Base-by-base conservation (phyloP, 1,139 yeast genomes). In the Kazachstania sp. region DNA sequence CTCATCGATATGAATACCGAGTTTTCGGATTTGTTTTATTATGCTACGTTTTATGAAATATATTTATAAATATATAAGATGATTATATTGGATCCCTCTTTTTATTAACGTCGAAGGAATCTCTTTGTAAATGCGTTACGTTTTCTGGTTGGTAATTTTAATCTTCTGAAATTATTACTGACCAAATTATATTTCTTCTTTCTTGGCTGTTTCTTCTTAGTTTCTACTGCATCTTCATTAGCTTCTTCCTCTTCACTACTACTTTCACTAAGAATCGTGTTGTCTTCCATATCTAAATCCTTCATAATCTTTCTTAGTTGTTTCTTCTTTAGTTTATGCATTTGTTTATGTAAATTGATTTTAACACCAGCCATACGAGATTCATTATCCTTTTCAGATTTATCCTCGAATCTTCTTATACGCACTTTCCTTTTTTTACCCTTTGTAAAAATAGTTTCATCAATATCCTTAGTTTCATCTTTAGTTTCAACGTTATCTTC, bases 101-200 rank as follows among this genome's bases (percentile, higher is more conserved):
- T 11, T 15, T 1, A 36, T 28, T 45, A 39, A 23, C 44, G 40
- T 35, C 56, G 51, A 26, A 54, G 48, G 55, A 58, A 56, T 28
- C 51, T 51, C n/a, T 51, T 50, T 40, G 51, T 51, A 37, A 49
- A 48, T 46, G 48, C 34, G n/a, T 44, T 43, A 26, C 39, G 38
- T 28, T 54, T 51, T 43, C 53, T 54, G 9, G 46, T 55, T 3
- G 64, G 66, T 15, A 65, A 47, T 43, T 61, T 64, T 34, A 63
- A 50, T 42, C 66, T 57, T 45, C 62, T 59, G 50, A 63, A 65
- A 46, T 65, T 65, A 45, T 63, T 60, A 45, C 66, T 63, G 9
- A 65, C 68, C n/a, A 60, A 49, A 40, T 64, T 65, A 45, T 61
- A 65, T 43, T 64, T 64, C 49, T 58, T 60, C 20, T 54, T 56